Evolutionary conservation across 805 yeast genomes (phyloP).

Genomic region (Ogataea thermomethanolica): DNA sequence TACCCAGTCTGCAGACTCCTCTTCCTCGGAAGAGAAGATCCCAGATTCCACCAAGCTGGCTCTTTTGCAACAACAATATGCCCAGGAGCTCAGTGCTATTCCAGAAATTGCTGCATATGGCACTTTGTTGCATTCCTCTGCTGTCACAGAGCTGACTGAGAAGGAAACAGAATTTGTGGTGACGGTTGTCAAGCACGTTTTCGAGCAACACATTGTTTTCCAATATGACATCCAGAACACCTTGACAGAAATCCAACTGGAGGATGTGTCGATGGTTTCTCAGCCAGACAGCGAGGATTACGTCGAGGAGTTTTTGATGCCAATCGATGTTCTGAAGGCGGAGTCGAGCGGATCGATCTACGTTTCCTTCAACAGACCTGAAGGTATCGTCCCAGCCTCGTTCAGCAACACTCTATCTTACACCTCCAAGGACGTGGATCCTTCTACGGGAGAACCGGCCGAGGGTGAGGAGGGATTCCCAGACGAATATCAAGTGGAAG

Average conservation of each 20-base stretch:
- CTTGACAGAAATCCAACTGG: conserved; percentile 69
- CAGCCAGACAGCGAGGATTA: conserved; percentile 58
- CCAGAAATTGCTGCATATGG: conserved; percentile 78
- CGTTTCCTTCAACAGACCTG: conserved; percentile 66
- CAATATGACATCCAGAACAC: conserved; percentile 88
- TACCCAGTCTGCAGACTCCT: conserved; percentile 16
- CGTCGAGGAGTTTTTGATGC: conserved; percentile 68
- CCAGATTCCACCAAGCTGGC: conserved; percentile 29
- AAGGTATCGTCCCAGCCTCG: conserved; percentile 36
- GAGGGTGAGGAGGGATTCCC: conserved; percentile 80
- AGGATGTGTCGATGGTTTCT: conserved; percentile 68
- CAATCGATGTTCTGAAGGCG: conserved; percentile 71
- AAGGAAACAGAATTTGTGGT: conserved; percentile 92
- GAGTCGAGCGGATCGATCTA: conserved; percentile 70
- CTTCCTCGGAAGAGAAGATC: conserved; percentile 29
- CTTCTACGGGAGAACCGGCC: conserved; percentile 62
- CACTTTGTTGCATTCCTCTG: conserved; percentile 66
- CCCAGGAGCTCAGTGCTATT: conserved; percentile 63
- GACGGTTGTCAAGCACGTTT: conserved; percentile 77
- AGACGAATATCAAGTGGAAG: conserved; percentile 91
- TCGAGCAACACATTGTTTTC: conserved; percentile 65
- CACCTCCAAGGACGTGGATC: conserved; percentile 75
- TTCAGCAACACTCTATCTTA: conserved; percentile 69
- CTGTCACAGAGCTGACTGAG: conserved; percentile 71
- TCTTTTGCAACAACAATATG: conserved; percentile 58